Base-by-base conservation (phyloP, 345 rosid genomes). In the Litchi chinensis region DNA sequence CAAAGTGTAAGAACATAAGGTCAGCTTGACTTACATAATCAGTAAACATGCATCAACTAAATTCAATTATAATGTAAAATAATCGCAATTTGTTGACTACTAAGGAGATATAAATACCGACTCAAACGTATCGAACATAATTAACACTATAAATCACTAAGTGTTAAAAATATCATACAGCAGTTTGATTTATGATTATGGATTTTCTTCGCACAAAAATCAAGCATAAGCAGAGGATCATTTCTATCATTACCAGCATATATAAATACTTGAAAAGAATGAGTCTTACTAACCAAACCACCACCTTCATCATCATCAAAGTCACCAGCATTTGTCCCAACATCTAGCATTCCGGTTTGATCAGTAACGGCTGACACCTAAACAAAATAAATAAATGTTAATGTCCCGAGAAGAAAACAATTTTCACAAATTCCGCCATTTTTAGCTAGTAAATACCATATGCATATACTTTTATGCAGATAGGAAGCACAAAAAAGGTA, bases 281-380 rank as follows among this genome's bases (percentile, higher is more conserved):
- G 50, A 76, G 43, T 79, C 73, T 66, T 77, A 87, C 98, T 91
- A 70, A 96, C 99, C 95, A 94, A 86, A 79, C 97, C 99, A 77
- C 92, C 93, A 63, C 99, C 98, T 60, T 96, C 99, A 40, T 96
- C 97, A 67, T 96, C 99, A 86, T 96, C 99, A 81, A 96, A 85
- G 93, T 96, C 98, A 79, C 87, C 93, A 1, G 97, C 79, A 87
- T 74, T 88, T 71, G 89, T 83, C 65, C 87, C 92, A 79, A 81
- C 85, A 63, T 96, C 98, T 77, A 85, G 92, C 71, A 79, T 64
- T 79, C 88, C 93, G 15, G 85, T 79, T 83, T 93, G 99, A 86
- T 96, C 97, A 10, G 99, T 94, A 60, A 94, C 92, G 70, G 98
- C 91, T 74, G 99, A 96, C 81, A 96, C 98, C 98, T 94, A 79